These are phyloP conservation scores for Aspergillus tanneri DNA, from an alignment of 2,329 filamentous ascomycete genomes.

Conservation along the genomic window DNA sequence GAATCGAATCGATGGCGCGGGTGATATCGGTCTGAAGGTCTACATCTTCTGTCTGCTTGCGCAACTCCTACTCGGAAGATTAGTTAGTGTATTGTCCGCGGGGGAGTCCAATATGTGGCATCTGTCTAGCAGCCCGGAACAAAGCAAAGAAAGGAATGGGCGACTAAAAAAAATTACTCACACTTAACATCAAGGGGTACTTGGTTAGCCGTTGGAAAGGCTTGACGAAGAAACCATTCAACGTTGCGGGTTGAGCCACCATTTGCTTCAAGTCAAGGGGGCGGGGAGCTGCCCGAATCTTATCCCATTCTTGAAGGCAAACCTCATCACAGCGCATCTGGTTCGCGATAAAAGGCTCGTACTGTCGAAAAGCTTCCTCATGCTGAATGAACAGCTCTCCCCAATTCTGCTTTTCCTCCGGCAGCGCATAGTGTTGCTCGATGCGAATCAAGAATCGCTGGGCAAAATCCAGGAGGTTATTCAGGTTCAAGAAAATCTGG, in stretches of 20 bases:
- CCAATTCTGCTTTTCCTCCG: conserved; percentile 79
- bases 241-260: conserved; percentile 79
- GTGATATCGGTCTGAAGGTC: conserved; percentile 69
- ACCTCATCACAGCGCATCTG: conserved; percentile 84
- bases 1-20: conserved; percentile 75
- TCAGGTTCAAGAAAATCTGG: conserved; percentile 94
- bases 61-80: conserved; percentile 63
- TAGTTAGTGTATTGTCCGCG: background rate
- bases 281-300: conserved; percentile 69
- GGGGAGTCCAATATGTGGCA: background rate
- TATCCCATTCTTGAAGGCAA: conserved; percentile 83
- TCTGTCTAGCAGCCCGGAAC: background rate
- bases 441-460: conserved; percentile 92
- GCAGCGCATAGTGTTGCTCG: conserved; percentile 87
- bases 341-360: conserved; percentile 96
- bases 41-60: conserved; percentile 77
- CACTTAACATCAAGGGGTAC: conserved; percentile 86
- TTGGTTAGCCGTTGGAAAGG: conserved; percentile 95
- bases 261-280: conserved; percentile 68
- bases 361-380: conserved; percentile 85
- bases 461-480: conserved; percentile 91
- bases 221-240: conserved; percentile 91
- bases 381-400: conserved; percentile 85
- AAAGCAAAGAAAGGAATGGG: background rate
- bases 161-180: too few species aligned